Evolutionary conservation across 352 stramenopile species (phyloP).

Genomic region (Phytophthora constricta): DNA sequence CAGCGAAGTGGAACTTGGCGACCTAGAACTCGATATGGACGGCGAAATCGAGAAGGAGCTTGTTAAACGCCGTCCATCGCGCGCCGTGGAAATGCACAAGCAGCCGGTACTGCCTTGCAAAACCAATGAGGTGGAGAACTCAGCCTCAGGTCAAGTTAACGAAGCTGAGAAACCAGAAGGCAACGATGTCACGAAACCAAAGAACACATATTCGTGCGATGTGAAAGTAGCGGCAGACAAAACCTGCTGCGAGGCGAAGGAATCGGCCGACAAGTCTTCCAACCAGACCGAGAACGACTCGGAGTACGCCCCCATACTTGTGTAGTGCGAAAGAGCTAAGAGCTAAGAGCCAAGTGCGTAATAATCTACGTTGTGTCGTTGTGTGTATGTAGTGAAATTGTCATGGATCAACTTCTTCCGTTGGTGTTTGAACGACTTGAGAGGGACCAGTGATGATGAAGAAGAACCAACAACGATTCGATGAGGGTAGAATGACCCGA

Average conservation of each 20-base stretch:
- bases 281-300: constrained; percentile 10
- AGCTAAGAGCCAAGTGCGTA: constrained; percentile 17
- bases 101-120: constrained; percentile 17
- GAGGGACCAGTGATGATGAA: too few species aligned
- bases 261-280: background rate
- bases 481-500: too few species aligned
- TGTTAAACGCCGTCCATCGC: constrained; percentile 58
- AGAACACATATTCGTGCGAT: constrained; percentile 14
- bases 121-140: constrained; percentile 12
- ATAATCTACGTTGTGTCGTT: constrained; percentile 15
- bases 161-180: constrained; percentile 24
- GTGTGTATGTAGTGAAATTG: constrained; percentile 33
- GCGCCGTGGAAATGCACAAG: constrained; percentile 37
- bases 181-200: constrained; percentile 13
- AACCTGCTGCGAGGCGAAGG: background rate
- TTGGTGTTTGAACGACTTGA: too few species aligned
- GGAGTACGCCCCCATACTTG: constrained; percentile 21
- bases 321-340: constrained; percentile 13
- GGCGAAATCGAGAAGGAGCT: constrained; percentile 80
- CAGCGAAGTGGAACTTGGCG: constrained; percentile 52
- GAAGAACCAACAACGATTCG: too few species aligned
- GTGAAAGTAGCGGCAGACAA: constrained; percentile 13
- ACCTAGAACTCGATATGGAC: constrained; percentile 69
- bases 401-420: too few species aligned
- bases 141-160: constrained; percentile 1